Evolutionary conservation across 345 rosid species (phyloP).

Genomic region (Eucalyptus victrix): DNA sequence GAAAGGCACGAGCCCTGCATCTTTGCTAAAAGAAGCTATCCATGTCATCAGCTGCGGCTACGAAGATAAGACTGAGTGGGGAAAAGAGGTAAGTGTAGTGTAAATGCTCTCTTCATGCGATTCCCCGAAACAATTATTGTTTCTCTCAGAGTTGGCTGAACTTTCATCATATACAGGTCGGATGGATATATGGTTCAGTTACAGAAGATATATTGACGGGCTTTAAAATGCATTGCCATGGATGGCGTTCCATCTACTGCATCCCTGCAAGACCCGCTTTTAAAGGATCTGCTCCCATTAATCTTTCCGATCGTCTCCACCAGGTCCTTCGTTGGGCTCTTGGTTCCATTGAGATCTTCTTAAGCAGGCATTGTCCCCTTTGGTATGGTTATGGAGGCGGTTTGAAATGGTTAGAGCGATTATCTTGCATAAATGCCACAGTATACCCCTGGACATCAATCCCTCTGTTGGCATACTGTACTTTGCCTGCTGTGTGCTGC

Average conservation of each 20-base stretch:
- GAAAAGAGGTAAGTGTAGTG: conserved; percentile 45
- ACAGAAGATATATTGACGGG: conserved; percentile 65
- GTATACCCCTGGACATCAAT: conserved; percentile 59
- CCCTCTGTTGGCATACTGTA: conserved; percentile 51
- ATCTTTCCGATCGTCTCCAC: conserved; percentile 51
- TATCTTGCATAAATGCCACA: conserved; percentile 54
- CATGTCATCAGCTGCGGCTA: conserved; percentile 70
- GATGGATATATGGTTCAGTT: conserved; percentile 68
- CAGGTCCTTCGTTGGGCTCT: conserved; percentile 60
- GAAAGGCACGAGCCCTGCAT: conserved; percentile 38
- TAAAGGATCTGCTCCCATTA: conserved; percentile 51
- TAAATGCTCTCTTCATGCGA: background rate
- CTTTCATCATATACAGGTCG: conserved; percentile 11
- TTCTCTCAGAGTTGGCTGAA: background rate
- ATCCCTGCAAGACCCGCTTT: conserved; percentile 51
- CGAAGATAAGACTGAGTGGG: conserved; percentile 74
- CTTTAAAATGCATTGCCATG: conserved; percentile 70
- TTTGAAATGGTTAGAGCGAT: conserved; percentile 49
- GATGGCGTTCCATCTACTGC: conserved; percentile 71
- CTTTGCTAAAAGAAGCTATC: conserved; percentile 61
- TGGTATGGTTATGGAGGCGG: conserved; percentile 77
- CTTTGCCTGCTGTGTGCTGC: conserved; percentile 62
- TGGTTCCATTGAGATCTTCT: conserved; percentile 61
- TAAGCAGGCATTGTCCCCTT: conserved; percentile 64
- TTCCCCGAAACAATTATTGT: background rate